A percentile compares a stretch with the other conserved stretches of the same genome.
These are phyloP conservation scores for Eutrema japonicum DNA, from an alignment of 345 rosid genomes.

Conservation along the genomic window DNA sequence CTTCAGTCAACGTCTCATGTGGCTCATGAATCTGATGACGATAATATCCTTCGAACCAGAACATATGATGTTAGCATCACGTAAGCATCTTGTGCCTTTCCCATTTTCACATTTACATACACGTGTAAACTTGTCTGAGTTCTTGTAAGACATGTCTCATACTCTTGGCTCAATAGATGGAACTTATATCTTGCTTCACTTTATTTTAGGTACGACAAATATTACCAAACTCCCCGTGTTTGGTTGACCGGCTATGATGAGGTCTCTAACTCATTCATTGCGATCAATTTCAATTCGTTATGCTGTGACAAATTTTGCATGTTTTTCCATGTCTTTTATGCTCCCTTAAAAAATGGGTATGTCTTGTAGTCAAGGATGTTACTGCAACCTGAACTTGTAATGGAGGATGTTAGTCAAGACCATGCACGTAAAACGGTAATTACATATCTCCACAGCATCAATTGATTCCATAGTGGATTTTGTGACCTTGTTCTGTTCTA, in stretches of 20 bases:
- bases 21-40: slow-evolving; percentile 91
- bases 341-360: neutral
- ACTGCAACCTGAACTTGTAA: slow-evolving; percentile 82
- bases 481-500: neutral
- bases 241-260: slow-evolving; percentile 96
- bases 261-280: slow-evolving; percentile 46
- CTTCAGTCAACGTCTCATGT: slow-evolving; percentile 70
- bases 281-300: neutral
- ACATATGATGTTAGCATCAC: slow-evolving; percentile 99
- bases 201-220: slow-evolving; percentile 74
- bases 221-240: slow-evolving; percentile 94
- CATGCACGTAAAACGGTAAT: slow-evolving; percentile 88
- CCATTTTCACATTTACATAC: neutral
- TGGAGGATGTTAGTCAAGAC: slow-evolving; percentile 94
- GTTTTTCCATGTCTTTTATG: slow-evolving; percentile 1
- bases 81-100: slow-evolving; percentile 43
- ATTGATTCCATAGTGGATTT: neutral
- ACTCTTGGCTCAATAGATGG: slow-evolving; percentile 5
- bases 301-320: neutral
- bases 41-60: slow-evolving; percentile 88
- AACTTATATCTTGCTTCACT: slow-evolving; percentile 7
- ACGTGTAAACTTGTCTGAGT: neutral
- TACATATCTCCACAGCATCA: neutral
- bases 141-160: neutral
- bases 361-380: slow-evolving; percentile 79